phyloP scores from a whole-genome alignment of 2,329 filamentous ascomycete species.

The Ophiocordyceps unilateralis region DNA sequence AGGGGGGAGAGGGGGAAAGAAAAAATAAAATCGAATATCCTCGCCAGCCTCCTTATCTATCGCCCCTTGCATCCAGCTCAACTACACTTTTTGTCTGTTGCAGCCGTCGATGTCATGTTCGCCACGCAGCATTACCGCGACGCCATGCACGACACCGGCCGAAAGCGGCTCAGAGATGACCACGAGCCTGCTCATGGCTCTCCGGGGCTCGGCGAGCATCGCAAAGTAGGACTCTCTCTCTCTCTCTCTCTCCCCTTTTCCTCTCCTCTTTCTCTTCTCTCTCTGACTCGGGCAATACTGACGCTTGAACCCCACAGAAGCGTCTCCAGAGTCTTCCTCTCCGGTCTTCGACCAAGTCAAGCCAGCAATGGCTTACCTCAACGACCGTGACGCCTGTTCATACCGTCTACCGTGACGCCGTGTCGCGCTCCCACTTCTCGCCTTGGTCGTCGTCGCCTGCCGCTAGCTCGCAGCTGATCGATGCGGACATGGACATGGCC shows the following conservation, averaged over 20 bases:
- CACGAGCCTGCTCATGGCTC: conserved; percentile 20
- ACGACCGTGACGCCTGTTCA: conserved; percentile 22
- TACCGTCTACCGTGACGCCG: conserved; percentile 20
- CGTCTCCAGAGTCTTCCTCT: conserved; percentile 34
- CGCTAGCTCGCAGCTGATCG: conserved; percentile 4
- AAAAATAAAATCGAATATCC: neutral
- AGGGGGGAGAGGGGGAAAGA: neutral
- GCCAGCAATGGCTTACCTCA: conserved; percentile 12
- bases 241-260: conserved; percentile 7
- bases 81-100: no score
- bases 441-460: conserved; percentile 13
- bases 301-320: conserved; percentile 22
- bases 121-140: conserved; percentile 16
- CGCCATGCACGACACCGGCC: conserved; percentile 15
- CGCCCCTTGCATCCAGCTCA: neutral
- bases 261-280: conserved; percentile 1
- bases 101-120: conserved; percentile 15
- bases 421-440: conserved; percentile 13
- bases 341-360: conserved; percentile 23
- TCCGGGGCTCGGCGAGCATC: conserved; percentile 30
- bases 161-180: conserved; percentile 29
- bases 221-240: conserved; percentile 22
- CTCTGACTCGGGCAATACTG: conserved; percentile 5
- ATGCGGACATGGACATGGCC: conserved; percentile 35
- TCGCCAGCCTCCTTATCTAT: neutral